Conservation (phyloP, 2,329 filamentous ascomycete species). For the Beauveria caledonica region DNA sequence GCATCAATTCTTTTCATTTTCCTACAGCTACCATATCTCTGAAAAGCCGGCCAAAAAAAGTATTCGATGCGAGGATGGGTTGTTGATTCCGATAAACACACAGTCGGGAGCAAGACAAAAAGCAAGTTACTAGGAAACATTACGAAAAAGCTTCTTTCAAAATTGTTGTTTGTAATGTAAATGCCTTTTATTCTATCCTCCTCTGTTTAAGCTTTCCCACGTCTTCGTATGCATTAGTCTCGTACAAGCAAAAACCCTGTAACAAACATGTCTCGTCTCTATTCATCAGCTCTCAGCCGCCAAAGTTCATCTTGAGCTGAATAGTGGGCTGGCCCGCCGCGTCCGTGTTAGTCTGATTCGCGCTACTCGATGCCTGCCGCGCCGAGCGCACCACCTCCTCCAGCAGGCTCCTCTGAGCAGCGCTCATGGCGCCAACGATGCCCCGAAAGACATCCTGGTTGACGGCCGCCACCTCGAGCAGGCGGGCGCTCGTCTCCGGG, state of each 20-base stretch:
- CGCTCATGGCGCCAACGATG: conserved; percentile 63
- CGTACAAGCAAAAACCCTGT: neutral
- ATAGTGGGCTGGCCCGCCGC: conserved; percentile 66
- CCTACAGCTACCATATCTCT: no score
- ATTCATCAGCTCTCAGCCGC: conserved; percentile 25
- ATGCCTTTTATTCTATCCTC: neutral
- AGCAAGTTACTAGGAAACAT: no score
- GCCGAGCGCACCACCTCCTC: conserved; percentile 71
- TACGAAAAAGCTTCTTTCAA: neutral
- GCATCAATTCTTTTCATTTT: no score
- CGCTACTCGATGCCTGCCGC: conserved; percentile 35
- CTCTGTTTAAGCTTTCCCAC: neutral
- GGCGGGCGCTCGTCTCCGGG: conserved; percentile 62
- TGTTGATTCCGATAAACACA: neutral
- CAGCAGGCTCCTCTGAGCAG: conserved; percentile 65
- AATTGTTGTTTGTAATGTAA: neutral
- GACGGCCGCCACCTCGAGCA: conserved; percentile 73
- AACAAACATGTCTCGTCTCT: neutral
- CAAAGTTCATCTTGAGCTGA: conserved; percentile 92
- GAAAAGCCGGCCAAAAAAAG: no score
- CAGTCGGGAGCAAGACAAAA: neutral
- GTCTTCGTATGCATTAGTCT: neutral
- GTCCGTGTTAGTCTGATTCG: conserved; percentile 30
- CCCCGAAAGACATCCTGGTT: conserved; percentile 67
- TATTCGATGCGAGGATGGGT: no score